Evolutionary conservation across 2,329 filamentous ascomycete genomes (phyloP).

Genomic region (Aspergillus terreus): DNA sequence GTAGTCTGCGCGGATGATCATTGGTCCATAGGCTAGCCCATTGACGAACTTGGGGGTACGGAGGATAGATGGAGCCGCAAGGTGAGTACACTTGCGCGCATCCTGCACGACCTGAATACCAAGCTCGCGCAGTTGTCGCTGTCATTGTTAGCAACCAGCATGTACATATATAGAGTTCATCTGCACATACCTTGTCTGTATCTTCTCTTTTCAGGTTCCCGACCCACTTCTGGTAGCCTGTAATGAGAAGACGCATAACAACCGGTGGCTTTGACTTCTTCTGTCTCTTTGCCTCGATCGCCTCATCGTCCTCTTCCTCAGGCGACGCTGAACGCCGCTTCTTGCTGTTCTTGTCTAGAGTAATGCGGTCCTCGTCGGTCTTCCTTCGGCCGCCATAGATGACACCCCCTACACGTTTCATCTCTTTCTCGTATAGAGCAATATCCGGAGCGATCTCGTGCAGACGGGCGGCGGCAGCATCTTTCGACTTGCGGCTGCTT

Average conservation of each 20-base stretch:
- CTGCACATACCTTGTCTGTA: slow-evolving; percentile 66
- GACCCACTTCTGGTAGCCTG: slow-evolving; percentile 80
- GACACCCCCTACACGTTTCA: slow-evolving; percentile 70
- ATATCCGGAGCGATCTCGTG: slow-evolving; percentile 80
- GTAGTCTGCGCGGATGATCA: slow-evolving; percentile 72
- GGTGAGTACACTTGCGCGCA: slow-evolving; percentile 71
- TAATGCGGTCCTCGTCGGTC: slow-evolving; percentile 38
- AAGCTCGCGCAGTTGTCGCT: slow-evolving; percentile 77
- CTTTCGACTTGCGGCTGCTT: slow-evolving; percentile 81
- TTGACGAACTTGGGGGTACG: slow-evolving; percentile 92
- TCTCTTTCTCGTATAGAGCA: slow-evolving; percentile 87
- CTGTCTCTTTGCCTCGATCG: slow-evolving; percentile 59
- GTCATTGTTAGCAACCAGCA: background rate
- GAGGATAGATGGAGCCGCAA: slow-evolving; percentile 81
- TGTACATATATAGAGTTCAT: background rate
- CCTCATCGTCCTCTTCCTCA: slow-evolving; percentile 47
- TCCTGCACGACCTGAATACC: slow-evolving; percentile 80
- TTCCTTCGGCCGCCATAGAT: slow-evolving; percentile 55
- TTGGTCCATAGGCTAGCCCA: slow-evolving; percentile 75
- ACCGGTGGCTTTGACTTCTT: slow-evolving; percentile 63
- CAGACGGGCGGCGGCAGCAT: slow-evolving; percentile 71
- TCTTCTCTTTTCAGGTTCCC: slow-evolving; percentile 70
- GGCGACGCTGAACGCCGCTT: slow-evolving; percentile 46
- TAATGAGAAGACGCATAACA: slow-evolving; percentile 73
- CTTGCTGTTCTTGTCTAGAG: slow-evolving; percentile 26